A percentile compares a stretch with the other conserved stretches of the same genome.
These are phyloP conservation scores for Ploettnerulaceae sp. DNA, from an alignment of 2,329 filamentous ascomycete genomes.

Conservation along the genomic window DNA sequence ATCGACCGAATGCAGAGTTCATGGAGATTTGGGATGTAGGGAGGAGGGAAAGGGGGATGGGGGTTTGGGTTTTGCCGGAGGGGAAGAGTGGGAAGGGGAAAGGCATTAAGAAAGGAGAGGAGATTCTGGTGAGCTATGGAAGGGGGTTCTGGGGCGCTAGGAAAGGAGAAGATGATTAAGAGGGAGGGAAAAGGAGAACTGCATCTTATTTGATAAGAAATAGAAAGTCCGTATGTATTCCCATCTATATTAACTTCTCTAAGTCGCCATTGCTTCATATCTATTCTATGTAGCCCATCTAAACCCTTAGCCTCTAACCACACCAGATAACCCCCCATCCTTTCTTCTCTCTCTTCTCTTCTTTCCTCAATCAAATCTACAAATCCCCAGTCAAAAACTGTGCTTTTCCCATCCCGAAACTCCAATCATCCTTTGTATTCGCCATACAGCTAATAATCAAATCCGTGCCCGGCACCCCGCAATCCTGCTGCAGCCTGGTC, in stretches of 20 bases:
- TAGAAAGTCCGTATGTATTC: no score
- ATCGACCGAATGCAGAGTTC: slow-evolving; percentile 43
- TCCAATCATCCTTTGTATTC: slow-evolving; percentile 17
- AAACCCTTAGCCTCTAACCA: background rate
- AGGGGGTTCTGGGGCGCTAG: slow-evolving; percentile 60
- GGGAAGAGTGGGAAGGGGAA: slow-evolving; percentile 39
- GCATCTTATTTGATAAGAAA: no score
- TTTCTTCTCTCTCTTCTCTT: background rate
- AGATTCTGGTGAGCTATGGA: slow-evolving; percentile 62
- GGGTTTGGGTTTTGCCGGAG: slow-evolving; percentile 49
- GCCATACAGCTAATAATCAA: slow-evolving; percentile 10
- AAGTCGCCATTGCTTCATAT: background rate
- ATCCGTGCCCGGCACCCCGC: slow-evolving; percentile 11
- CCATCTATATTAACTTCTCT: no score
- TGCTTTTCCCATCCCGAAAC: slow-evolving; percentile 14
- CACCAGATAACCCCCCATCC: background rate
- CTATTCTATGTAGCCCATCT: background rate
- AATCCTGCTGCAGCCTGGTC: slow-evolving; percentile 9
- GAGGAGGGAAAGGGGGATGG: slow-evolving; percentile 50
- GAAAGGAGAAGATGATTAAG: slow-evolving; percentile 29
- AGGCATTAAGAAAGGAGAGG: slow-evolving; percentile 52
- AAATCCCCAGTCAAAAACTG: slow-evolving; percentile 16
- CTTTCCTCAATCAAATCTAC: background rate
- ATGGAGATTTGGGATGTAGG: slow-evolving; percentile 51
- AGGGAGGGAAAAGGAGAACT: background rate